Conservation (phyloP, 176 grass and related monocot genomes). For the Canna indica region DNA sequence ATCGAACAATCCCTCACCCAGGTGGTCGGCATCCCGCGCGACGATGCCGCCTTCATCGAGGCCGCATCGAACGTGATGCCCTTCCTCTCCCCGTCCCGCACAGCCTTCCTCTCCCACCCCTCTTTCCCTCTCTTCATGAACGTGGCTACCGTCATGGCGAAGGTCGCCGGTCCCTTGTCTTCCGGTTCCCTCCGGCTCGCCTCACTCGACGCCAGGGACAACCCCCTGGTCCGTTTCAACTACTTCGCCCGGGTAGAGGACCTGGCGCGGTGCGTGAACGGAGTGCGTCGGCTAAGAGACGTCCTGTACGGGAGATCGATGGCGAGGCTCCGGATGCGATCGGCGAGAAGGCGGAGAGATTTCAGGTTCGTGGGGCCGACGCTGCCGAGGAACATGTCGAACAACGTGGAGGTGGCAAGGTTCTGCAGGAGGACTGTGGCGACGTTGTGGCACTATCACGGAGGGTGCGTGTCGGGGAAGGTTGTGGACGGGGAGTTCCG, state of each 20-base stretch:
- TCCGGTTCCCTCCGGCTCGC: slow-evolving; percentile 60
- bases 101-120: slow-evolving; percentile 21
- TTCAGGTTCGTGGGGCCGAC: slow-evolving; percentile 49
- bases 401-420: slow-evolving; percentile 31
- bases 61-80: slow-evolving; percentile 67
- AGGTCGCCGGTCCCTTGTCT: slow-evolving; percentile 54
- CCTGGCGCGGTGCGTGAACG: slow-evolving; percentile 41
- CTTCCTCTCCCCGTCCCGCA: slow-evolving; percentile 27
- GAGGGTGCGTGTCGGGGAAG: slow-evolving; percentile 57
- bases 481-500: slow-evolving; percentile 72
- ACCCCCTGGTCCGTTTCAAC: slow-evolving; percentile 57
- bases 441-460: slow-evolving; percentile 92
- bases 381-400: slow-evolving; percentile 41
- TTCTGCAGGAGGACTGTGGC: slow-evolving; percentile 66
- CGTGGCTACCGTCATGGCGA: slow-evolving; percentile 62
- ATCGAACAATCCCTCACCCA: slow-evolving; percentile 83
- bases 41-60: slow-evolving; percentile 51
- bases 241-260: slow-evolving; percentile 54
- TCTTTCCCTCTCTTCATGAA: slow-evolving; percentile 50
- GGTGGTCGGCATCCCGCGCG: slow-evolving; percentile 68
- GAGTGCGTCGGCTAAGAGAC: slow-evolving; percentile 46
- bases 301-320: slow-evolving; percentile 51
- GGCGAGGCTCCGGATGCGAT: slow-evolving; percentile 36
- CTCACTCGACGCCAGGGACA: slow-evolving; percentile 46
- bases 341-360: slow-evolving; percentile 39